Base-by-base conservation (phyloP, 2,329 filamentous ascomycete genomes). In the Catunica adiposa region DNA sequence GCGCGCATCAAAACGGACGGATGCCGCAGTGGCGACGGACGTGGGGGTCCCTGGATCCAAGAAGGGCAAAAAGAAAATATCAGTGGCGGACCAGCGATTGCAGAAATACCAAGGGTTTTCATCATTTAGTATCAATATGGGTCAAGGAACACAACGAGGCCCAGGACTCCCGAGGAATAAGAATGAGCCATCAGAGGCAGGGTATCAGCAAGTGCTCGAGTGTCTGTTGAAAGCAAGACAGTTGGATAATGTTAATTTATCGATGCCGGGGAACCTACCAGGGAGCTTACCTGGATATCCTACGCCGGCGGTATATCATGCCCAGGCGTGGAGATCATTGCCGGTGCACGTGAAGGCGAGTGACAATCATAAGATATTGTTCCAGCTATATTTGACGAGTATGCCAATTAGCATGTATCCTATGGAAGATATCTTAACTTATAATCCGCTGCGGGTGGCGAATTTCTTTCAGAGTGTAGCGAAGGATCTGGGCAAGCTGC, bases 391-490 rank as follows among this genome's bases (percentile, higher is more conserved):
- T 25, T 40, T 56, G 37, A 34, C 48, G 31, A 58, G 56, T 37
- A 58, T 58, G 56, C 56, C 56, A 17, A 51, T 50, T 23, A 58
- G 53, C 42, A 58, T 58, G 23, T 58, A 56, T 23, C 56, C 56
- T 4, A 53, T 58, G 48, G 56, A 58, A 44, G 53, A 50, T 15
- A 44, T 53, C 26, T 20, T 58, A 42, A 56, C 56, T 6, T 53
- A 58, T 29, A 58, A 58, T 29, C 56, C 56, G 7, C 26, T 58
- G 53, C 56, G 56, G 6, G 50, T 54, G n/a, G 34, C 53, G 5
- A 53, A 58, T 17, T 58, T 58, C 54, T 58, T 58, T 26, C 48
- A 56, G n/a, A 53, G 42, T 37, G 56, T 58, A 42, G 42, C 51
- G 9, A 56, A 58, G 31, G 53, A 58, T 23, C 34, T 58, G 50